These are phyloP conservation scores for Eucalyptus brandiana DNA, from an alignment of 345 rosid species.

Conservation along the genomic window DNA sequence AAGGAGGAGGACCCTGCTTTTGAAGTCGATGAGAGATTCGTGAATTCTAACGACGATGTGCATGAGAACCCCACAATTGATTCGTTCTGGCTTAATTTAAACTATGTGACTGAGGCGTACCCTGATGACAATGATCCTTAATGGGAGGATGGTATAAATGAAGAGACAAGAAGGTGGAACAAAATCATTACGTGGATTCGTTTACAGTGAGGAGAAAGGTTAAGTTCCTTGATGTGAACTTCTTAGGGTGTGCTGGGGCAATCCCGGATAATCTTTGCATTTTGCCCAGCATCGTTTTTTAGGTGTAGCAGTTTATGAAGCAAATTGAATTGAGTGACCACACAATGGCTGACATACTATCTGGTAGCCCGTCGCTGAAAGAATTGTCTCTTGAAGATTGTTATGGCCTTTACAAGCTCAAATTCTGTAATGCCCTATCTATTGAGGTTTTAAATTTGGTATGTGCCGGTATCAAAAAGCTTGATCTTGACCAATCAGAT, in stretches of 20 bases:
- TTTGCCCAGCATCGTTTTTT: background rate
- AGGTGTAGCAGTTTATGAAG: background rate
- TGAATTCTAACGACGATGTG: background rate
- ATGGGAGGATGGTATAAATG: rapidly evolving
- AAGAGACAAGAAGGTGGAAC: background rate
- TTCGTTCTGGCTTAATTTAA: background rate
- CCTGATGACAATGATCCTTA: background rate
- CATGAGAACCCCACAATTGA: background rate
- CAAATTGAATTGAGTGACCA: rapidly evolving
- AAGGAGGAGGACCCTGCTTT: background rate
- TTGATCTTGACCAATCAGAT: background rate
- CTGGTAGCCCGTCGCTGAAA: rapidly evolving
- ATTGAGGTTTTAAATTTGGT: background rate
- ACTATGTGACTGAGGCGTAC: background rate
- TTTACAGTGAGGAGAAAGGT: background rate
- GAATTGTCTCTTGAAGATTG: background rate
- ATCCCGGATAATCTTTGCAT: rapidly evolving
- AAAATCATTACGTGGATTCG: background rate
- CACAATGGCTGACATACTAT: background rate
- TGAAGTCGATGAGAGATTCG: background rate
- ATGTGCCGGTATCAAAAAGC: background rate
- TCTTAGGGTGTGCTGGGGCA: background rate
- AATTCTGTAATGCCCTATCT: background rate
- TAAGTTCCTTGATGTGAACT: background rate
- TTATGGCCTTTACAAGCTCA: background rate